A percentile compares a stretch with the other conserved stretches of the same genome.
Conservation (phyloP, 75 land plant species). For the Pinus tabuliformis region DNA sequence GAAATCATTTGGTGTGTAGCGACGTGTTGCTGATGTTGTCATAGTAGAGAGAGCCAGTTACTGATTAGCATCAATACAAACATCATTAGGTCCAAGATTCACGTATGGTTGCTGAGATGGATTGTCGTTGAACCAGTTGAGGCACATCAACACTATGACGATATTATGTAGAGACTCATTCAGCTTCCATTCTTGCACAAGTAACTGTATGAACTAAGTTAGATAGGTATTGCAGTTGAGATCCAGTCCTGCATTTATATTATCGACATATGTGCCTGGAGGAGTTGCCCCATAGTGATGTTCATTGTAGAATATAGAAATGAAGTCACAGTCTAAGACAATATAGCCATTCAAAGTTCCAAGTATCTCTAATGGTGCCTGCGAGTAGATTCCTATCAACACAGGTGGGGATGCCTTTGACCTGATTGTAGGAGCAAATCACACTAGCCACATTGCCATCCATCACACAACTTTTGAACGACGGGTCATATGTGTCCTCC, state of each 20-base stretch:
- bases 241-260: constrained; percentile 63
- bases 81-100: no score
- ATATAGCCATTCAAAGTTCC: constrained; percentile 92
- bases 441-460: constrained; percentile 79
- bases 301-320: constrained; percentile 58
- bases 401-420: constrained; percentile 88
- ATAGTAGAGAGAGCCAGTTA: no score
- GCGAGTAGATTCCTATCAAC: constrained; percentile 67
- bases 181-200: no score
- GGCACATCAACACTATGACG: no score
- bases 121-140: no score
- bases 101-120: no score
- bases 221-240: no score
- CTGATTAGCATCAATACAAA: no score
- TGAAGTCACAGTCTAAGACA: constrained; percentile 93
- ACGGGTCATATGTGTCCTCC: constrained; percentile 77
- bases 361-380: constrained; percentile 42
- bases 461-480: constrained; percentile 69
- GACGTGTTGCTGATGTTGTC: no score
- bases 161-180: no score
- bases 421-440: constrained; percentile 95
- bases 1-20: no score
- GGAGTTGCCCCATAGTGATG: constrained; percentile 71
- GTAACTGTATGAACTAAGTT: no score
- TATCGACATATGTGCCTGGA: constrained; percentile 74